Evolutionary conservation across 192 early-diverging fungal species (phyloP).

Genomic region (Gamsiella multidivaricata): DNA sequence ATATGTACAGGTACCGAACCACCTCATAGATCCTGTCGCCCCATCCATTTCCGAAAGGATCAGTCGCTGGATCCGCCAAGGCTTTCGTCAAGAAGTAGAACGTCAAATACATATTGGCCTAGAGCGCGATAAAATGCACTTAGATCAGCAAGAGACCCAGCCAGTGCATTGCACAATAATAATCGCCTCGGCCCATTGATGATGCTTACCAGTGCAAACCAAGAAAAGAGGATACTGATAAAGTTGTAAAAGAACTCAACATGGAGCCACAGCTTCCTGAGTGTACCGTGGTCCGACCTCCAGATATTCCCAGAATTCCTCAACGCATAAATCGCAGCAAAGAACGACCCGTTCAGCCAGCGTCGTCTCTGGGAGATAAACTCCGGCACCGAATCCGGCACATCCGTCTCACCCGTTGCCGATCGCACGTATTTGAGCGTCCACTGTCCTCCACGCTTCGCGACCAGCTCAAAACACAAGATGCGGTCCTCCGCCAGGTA

Average conservation of each 20-base stretch:
- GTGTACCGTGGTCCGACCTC: conserved; percentile 69
- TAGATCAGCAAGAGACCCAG: not conserved
- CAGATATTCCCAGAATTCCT: conserved; percentile 73
- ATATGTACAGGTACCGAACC: conserved; percentile 61
- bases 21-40: conserved; percentile 57
- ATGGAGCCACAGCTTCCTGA: conserved; percentile 71
- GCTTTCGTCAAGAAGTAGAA: conserved; percentile 67
- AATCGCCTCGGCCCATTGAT: too few species aligned
- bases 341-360: conserved; percentile 88
- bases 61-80: conserved; percentile 47
- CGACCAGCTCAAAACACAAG: conserved; percentile 81
- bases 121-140: not conserved
- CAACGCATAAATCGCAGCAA: conserved; percentile 81
- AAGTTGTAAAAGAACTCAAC: conserved; percentile 77
- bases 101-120: conserved; percentile 71
- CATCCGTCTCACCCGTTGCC: conserved; percentile 81
- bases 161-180: too few species aligned
- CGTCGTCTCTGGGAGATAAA: conserved; percentile 83
- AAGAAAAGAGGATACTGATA: conserved; percentile 72
- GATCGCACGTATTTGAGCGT: conserved; percentile 75
- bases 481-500: conserved; percentile 81
- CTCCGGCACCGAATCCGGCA: conserved; percentile 75
- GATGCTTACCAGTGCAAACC: conserved; percentile 71
- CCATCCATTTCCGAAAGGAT: conserved; percentile 61
- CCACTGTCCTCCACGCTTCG: conserved; percentile 76